These are phyloP conservation scores for Ruellia speciosa DNA, from an alignment of 305 asterid genomes.

Conservation along the genomic window DNA sequence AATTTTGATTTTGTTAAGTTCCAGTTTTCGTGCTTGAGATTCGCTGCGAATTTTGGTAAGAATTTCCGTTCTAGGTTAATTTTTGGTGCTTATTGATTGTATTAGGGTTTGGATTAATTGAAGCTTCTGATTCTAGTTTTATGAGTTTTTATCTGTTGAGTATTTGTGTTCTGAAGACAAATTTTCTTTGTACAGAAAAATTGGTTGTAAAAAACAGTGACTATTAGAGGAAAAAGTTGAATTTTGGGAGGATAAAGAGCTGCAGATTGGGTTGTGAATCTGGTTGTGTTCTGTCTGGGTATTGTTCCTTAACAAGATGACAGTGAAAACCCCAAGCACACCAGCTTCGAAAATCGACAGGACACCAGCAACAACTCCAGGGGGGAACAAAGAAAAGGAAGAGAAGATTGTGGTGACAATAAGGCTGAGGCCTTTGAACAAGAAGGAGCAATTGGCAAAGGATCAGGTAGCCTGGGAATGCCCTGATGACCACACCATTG, in stretches of 20 bases:
- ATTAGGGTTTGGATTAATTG: too few relatives aligned
- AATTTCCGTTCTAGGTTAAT: background rate
- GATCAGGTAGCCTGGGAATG: conserved; percentile 87
- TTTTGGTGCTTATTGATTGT: too few relatives aligned
- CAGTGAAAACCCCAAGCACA: conserved; percentile 64
- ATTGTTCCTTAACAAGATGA: conserved; percentile 28
- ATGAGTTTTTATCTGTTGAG: background rate
- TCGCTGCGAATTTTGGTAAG: background rate
- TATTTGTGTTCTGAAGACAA: background rate
- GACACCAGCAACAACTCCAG: conserved; percentile 65
- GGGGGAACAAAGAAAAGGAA: conserved; percentile 55
- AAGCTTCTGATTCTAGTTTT: too few relatives aligned
- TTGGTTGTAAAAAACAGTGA: background rate
- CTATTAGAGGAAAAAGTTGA: background rate
- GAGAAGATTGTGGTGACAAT: conserved; percentile 92
- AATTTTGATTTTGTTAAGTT: background rate
- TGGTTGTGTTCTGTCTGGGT: too few relatives aligned
- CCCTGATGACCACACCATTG: conserved; percentile 65
- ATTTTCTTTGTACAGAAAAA: conserved; percentile 13
- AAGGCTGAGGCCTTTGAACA: conserved; percentile 80
- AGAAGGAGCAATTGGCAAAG: conserved; percentile 65
- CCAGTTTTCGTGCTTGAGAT: background rate
- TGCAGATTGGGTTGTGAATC: background rate
- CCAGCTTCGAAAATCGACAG: conserved; percentile 68
- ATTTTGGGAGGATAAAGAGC: background rate